Percentiles rank a stretch among this genome's conserved stretches.
Evolutionary conservation across 2,329 filamentous ascomycete species (phyloP).

Genomic region (Ceratocystis lukuohia): DNA sequence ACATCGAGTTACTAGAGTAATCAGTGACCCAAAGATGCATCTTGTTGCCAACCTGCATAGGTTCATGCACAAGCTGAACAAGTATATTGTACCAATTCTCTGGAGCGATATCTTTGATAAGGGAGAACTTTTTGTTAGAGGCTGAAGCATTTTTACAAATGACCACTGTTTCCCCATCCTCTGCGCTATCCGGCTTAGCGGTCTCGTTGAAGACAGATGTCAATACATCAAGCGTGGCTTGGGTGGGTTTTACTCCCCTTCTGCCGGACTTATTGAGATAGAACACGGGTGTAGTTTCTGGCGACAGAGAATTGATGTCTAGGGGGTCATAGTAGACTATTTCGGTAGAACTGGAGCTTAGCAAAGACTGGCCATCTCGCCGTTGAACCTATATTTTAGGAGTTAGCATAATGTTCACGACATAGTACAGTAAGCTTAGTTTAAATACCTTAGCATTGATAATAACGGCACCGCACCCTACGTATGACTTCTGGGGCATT

Average conservation of each 20-base stretch:
- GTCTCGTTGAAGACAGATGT: background rate
- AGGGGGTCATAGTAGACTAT: background rate
- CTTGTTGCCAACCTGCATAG: conserved; percentile 32
- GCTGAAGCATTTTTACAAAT: conserved; percentile 40
- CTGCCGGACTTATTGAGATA: background rate
- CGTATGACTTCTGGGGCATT: background rate
- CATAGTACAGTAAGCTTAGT: background rate
- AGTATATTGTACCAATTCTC: conserved; percentile 53
- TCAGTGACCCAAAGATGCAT: conserved; percentile 64
- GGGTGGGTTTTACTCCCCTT: background rate
- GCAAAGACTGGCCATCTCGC: background rate
- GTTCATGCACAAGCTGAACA: conserved; percentile 51
- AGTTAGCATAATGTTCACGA: background rate
- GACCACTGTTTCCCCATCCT: conserved; percentile 25
- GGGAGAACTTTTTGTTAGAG: conserved; percentile 31
- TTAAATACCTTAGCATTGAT: background rate
- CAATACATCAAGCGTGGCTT: background rate
- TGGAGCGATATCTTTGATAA: conserved; percentile 46
- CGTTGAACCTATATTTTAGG: background rate
- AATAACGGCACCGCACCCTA: background rate
- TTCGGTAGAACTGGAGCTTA: background rate
- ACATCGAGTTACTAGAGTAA: conserved; percentile 54
- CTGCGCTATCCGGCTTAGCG: background rate
- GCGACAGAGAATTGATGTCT: background rate
- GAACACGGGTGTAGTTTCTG: background rate